Conservation (phyloP, 345 rosid species). For the Eucalyptus globulus region DNA sequence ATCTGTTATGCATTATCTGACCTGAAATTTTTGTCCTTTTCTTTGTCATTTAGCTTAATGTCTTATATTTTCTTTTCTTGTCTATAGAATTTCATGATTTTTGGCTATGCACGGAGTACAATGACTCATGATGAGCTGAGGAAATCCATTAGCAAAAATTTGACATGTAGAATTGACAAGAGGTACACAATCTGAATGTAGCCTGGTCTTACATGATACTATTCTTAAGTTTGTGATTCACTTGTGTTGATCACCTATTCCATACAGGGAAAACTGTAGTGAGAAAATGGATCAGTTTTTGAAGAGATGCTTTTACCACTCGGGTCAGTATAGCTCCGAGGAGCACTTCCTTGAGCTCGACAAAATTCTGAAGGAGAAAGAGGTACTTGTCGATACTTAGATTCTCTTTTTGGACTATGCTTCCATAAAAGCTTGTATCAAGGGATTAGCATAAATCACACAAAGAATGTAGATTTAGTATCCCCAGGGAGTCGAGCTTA, state of each 20-base stretch:
- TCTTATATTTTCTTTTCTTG: neutral
- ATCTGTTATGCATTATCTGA: neutral
- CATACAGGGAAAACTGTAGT: conserved; percentile 22
- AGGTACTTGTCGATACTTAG: conserved; percentile 4
- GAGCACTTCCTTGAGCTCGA: conserved; percentile 29
- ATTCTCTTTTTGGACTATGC: neutral
- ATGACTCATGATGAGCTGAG: conserved; percentile 38
- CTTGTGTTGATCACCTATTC: neutral
- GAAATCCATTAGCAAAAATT: conserved; percentile 17
- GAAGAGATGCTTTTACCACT: conserved; percentile 34
- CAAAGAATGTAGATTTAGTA: neutral
- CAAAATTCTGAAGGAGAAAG: conserved; percentile 24
- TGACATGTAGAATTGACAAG: conserved; percentile 38
- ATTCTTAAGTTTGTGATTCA: neutral
- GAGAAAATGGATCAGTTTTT: conserved; percentile 32
- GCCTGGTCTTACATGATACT: neutral
- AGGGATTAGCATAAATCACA: neutral
- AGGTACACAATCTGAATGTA: conserved; percentile 9
- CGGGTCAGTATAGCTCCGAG: conserved; percentile 36
- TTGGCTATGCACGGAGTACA: conserved; percentile 30
- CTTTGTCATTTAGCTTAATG: neutral
- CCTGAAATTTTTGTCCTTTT: neutral
- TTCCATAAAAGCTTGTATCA: neutral
- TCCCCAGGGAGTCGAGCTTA: neutral
- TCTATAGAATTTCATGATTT: conserved; percentile 25